Conservation (phyloP, 1,284 basidiomycete species). For the Moniliophthora roreri region DNA sequence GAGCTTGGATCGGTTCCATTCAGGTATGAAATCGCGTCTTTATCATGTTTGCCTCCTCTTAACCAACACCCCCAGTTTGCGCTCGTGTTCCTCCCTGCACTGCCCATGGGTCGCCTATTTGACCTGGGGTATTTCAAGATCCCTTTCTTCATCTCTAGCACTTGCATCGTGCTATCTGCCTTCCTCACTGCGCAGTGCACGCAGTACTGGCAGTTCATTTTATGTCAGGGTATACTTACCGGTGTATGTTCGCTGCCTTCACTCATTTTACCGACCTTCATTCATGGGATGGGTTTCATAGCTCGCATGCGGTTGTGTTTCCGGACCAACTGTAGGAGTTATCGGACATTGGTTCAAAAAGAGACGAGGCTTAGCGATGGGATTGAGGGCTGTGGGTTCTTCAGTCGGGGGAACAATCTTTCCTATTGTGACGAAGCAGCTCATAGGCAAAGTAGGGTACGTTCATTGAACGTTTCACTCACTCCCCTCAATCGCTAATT, state of each 20-base stretch:
- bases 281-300: no score
- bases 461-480: conserved; percentile 13
- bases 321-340: background rate
- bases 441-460: conserved; percentile 39
- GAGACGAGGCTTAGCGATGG: conserved; percentile 35
- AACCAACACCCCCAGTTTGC: no score
- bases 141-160: conserved; percentile 35
- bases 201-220: conserved; percentile 50
- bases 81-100: conserved; percentile 41
- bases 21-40: no score
- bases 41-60: no score
- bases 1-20: conserved; percentile 3
- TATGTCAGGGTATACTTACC: conserved; percentile 44
- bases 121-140: conserved; percentile 50
- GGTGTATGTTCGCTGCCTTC: conserved; percentile 39
- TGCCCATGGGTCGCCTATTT: conserved; percentile 14
- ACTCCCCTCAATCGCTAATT: background rate
- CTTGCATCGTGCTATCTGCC: conserved; percentile 41
- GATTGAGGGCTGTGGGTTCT: conserved; percentile 37
- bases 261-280: no score
- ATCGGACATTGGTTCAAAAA: conserved; percentile 47
- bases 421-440: conserved; percentile 37
- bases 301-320: background rate
- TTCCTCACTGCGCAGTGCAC: conserved; percentile 50
- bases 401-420: conserved; percentile 40